phyloP scores from a whole-genome alignment of 2,329 filamentous ascomycete species.

The Conoideocrella luteorostrata region DNA sequence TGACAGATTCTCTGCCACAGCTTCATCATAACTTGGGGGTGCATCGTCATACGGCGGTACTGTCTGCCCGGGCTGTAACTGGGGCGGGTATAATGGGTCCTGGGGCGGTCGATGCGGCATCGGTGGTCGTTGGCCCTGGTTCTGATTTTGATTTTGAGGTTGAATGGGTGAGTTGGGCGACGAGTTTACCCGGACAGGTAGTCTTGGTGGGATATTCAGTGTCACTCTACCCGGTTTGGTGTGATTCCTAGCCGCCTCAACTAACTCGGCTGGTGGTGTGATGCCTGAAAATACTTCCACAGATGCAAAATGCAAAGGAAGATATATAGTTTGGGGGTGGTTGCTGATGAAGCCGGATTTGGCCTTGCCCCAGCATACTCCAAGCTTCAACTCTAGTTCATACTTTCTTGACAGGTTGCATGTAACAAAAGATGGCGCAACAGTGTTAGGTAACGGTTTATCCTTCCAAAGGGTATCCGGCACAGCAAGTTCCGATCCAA shows the following conservation, averaged over 20 bases:
- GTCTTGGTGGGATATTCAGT: slow-evolving; percentile 25
- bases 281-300: slow-evolving; percentile 86
- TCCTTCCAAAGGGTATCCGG: slow-evolving; percentile 68
- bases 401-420: slow-evolving; percentile 84
- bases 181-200: slow-evolving; percentile 29
- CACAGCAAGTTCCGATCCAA: slow-evolving; percentile 62
- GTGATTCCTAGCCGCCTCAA: slow-evolving; percentile 47
- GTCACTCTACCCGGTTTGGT: slow-evolving; percentile 33
- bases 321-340: slow-evolving; percentile 57
- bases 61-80: slow-evolving; percentile 38
- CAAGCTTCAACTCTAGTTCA: slow-evolving; percentile 75
- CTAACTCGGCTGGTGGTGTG: slow-evolving; percentile 66
- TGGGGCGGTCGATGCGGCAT: slow-evolving; percentile 23
- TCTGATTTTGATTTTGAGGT: slow-evolving; percentile 12
- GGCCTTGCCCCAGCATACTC: slow-evolving; percentile 66
- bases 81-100: slow-evolving; percentile 54
- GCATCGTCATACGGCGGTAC: slow-evolving; percentile 59
- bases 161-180: slow-evolving; percentile 14
- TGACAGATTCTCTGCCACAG: slow-evolving; percentile 67
- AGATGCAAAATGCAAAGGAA: slow-evolving; percentile 68
- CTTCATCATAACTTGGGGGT: slow-evolving; percentile 93
- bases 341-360: slow-evolving; percentile 21
- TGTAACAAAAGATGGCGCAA: slow-evolving; percentile 79
- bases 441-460: slow-evolving; percentile 70
- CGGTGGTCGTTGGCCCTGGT: slow-evolving; percentile 9